Evolutionary conservation across 345 rosid species (phyloP).

Genomic region (Limnanthes douglasii): DNA sequence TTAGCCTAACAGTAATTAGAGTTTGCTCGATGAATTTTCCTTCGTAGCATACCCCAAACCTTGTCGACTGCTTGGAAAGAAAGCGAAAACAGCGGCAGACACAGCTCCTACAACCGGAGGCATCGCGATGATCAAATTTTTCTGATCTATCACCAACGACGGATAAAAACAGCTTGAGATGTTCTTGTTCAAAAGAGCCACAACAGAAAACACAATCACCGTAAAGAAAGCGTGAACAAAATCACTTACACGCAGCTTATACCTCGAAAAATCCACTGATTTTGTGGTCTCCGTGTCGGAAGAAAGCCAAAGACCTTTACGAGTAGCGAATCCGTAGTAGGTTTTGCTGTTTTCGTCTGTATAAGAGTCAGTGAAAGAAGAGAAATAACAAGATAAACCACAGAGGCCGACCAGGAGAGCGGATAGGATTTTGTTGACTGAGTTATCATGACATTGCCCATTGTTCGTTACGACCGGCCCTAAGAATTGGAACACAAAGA

Average conservation of each 20-base stretch:
- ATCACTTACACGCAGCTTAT: slow-evolving; percentile 40
- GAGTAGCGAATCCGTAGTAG: slow-evolving; percentile 49
- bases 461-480: slow-evolving; percentile 44
- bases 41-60: slow-evolving; percentile 79
- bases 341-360: slow-evolving; percentile 23
- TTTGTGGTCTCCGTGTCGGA: slow-evolving; percentile 17
- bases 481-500: slow-evolving; percentile 47
- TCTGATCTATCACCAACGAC: slow-evolving; percentile 25
- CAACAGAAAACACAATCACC: slow-evolving; percentile 29
- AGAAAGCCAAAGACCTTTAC: slow-evolving; percentile 45
- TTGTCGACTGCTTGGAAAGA: slow-evolving; percentile 56
- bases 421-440: slow-evolving; percentile 34
- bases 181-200: slow-evolving; percentile 45
- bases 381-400: slow-evolving; percentile 49
- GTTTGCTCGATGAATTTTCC: too few species aligned
- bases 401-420: slow-evolving; percentile 41
- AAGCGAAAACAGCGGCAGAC: slow-evolving; percentile 32
- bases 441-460: too few species aligned
- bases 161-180: slow-evolving; percentile 61
- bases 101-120: slow-evolving; percentile 49
- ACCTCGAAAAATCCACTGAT: slow-evolving; percentile 26
- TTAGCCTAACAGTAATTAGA: too few species aligned
- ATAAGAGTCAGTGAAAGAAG: slow-evolving; percentile 69
- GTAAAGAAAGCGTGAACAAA: slow-evolving; percentile 49
- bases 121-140: slow-evolving; percentile 37